These are phyloP conservation scores for Sanghuangporus weigelae DNA, from an alignment of 1,284 basidiomycete genomes.

Conservation along the genomic window DNA sequence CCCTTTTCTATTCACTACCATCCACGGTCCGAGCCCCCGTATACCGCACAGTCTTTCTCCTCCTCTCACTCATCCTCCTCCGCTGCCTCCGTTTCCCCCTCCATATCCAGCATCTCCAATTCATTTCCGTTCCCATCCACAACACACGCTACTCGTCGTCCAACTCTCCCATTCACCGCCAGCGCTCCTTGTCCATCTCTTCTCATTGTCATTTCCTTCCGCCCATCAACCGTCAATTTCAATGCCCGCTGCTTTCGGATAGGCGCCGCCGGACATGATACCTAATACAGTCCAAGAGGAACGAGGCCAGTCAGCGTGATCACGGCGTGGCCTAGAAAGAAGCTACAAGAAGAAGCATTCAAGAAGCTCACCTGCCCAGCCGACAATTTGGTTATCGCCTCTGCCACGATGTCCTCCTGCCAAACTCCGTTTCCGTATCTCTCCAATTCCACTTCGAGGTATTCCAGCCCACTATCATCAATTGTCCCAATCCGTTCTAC, in stretches of 20 bases:
- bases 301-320: constrained; percentile 20
- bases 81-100: constrained; percentile 52
- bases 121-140: constrained; percentile 54
- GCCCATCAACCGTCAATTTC: constrained; percentile 17
- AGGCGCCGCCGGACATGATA: constrained; percentile 41
- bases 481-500: constrained; percentile 52
- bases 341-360: constrained; percentile 23
- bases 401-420: constrained; percentile 59
- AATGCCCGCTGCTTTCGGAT: constrained; percentile 56
- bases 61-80: constrained; percentile 36
- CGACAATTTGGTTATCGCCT: constrained; percentile 49
- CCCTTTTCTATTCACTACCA: neutral
- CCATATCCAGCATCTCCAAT: constrained; percentile 74
- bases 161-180: constrained; percentile 67
- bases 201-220: constrained; percentile 28
- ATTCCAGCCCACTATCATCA: constrained; percentile 52
- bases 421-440: constrained; percentile 46
- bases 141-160: constrained; percentile 70
- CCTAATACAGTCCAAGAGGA: constrained; percentile 31
- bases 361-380: constrained; percentile 42
- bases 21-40: constrained; percentile 1
- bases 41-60: constrained; percentile 22
- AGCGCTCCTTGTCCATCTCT: constrained; percentile 39
- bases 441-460: constrained; percentile 43
- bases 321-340: constrained; percentile 12